Evolutionary conservation across 2,329 filamentous ascomycete genomes (phyloP).

Genomic region (Bipolaris oryzae): DNA sequence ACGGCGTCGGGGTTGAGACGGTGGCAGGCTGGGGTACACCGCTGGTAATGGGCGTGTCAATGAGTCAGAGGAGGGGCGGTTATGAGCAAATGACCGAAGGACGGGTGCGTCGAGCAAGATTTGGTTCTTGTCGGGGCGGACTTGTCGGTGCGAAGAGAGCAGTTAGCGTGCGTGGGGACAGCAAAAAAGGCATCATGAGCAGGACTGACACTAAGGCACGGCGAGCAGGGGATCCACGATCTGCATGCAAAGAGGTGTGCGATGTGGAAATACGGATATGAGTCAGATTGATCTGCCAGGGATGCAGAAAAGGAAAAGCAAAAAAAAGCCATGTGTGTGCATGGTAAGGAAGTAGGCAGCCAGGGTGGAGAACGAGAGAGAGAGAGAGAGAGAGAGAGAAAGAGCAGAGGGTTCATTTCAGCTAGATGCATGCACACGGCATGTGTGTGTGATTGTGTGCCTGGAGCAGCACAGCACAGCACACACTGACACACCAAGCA

Average conservation of each 20-base stretch:
- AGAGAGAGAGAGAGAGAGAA: too few species aligned
- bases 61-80: constrained; percentile 12
- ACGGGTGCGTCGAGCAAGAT: constrained; percentile 1
- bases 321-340: constrained; percentile 26
- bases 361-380: not conserved
- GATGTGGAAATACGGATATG: constrained; percentile 28
- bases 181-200: constrained; percentile 3
- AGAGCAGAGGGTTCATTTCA: not conserved
- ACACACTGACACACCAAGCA: not conserved
- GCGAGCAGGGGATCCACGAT: constrained; percentile 14
- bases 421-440: not conserved
- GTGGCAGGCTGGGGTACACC: constrained; percentile 17
- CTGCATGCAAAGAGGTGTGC: constrained; percentile 23
- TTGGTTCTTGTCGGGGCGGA: not conserved
- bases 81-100: constrained; percentile 6
- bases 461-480: too few species aligned
- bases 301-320: constrained; percentile 19
- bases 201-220: constrained; percentile 1
- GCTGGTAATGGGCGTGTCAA: constrained; percentile 9
- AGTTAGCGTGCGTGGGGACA: not conserved
- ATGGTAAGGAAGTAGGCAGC: constrained; percentile 7
- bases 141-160: not conserved
- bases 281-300: constrained; percentile 31
- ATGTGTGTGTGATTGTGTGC: not conserved
- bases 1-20: constrained; percentile 16